These are phyloP conservation scores for Steccherinum ochraceum DNA, from an alignment of 768 basidiomycete genomes.

Conservation along the genomic window DNA sequence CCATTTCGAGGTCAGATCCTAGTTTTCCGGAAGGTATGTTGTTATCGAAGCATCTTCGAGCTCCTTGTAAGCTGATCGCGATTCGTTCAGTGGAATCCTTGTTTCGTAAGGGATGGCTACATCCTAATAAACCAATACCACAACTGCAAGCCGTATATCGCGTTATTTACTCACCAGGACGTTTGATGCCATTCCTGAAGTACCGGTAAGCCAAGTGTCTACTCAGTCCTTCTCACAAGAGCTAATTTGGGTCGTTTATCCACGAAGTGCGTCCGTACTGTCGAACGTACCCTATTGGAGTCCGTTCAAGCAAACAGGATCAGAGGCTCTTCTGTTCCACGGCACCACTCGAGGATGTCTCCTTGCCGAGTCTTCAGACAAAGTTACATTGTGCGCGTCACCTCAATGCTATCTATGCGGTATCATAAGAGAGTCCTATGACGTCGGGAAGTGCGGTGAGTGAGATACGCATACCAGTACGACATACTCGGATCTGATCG, in stretches of 20 bases:
- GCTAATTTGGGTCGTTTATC: no score
- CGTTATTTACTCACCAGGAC: constrained; percentile 39
- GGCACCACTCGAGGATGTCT: constrained; percentile 57
- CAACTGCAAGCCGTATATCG: constrained; percentile 45
- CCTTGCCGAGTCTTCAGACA: constrained; percentile 45
- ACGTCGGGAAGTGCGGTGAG: constrained; percentile 50
- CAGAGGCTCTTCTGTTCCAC: constrained; percentile 60
- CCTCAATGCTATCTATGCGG: constrained; percentile 49
- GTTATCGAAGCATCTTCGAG: not conserved
- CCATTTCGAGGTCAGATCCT: constrained; percentile 29
- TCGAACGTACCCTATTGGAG: constrained; percentile 17
- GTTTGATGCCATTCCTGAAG: constrained; percentile 36
- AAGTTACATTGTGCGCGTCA: constrained; percentile 42
- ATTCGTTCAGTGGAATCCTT: constrained; percentile 37
- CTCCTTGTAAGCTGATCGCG: not conserved
- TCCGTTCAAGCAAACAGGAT: constrained; percentile 26
- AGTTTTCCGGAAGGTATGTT: constrained; percentile 36
- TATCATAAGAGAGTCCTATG: constrained; percentile 54
- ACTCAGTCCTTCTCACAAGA: no score
- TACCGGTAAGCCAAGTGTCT: constrained; percentile 49
- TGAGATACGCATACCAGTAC: no score
- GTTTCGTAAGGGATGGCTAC: constrained; percentile 51
- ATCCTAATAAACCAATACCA: constrained; percentile 45
- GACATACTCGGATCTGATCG: no score
- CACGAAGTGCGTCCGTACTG: constrained; percentile 14